Base-by-base conservation (phyloP, 1,284 basidiomycete genomes). In the Cutaneotrichosporon cyanovorans region DNA sequence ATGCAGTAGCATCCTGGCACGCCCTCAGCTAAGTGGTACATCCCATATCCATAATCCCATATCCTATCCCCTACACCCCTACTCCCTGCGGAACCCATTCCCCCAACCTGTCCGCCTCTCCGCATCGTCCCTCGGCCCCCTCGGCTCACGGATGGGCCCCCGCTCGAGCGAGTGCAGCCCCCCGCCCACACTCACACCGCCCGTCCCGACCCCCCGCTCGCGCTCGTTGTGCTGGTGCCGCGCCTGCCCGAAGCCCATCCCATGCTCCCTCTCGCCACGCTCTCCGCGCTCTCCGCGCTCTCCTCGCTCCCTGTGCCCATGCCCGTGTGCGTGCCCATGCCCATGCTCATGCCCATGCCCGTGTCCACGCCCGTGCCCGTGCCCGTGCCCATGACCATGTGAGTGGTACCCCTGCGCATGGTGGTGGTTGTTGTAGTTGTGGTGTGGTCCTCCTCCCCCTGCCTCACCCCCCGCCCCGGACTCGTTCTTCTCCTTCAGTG, bases 41-140 rank as follows among this genome's bases (percentile, higher is more conserved):
- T n/a, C n/a, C n/a, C n/a, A n/a, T n/a, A n/a, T n/a, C n/a, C n/a
- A n/a, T n/a, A n/a, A n/a, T n/a, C n/a, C n/a, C n/a, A n/a, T n/a
- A n/a, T n/a, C 25, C 25, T 28, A 28, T 28, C 8, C 25, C 7
- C 12, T 12, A 28, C 7, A 12, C 25, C 25, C 32, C 45, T 50
- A 45, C 45, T 54, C 53, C 48, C 53, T 51, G 33, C 53, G 48
- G 38, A 50, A 51, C 18, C 53, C 53, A 36, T 48, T 51, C 8
- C 53, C 53, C 48, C 53, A 50, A 4, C 49, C 42, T 9, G 46
- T 47, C 11, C 44, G 37, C 37, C 48, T 40, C 34, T 40, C 33
- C 21, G 36, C 46, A 28, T 51, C 53, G 10, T 54, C 53, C 20
- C 53, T 32, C 31, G 48, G 46, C 18, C 43, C 48, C 19, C 53